Base-by-base conservation (phyloP, 2,329 filamentous ascomycete species). In the Venturia nashicola region DNA sequence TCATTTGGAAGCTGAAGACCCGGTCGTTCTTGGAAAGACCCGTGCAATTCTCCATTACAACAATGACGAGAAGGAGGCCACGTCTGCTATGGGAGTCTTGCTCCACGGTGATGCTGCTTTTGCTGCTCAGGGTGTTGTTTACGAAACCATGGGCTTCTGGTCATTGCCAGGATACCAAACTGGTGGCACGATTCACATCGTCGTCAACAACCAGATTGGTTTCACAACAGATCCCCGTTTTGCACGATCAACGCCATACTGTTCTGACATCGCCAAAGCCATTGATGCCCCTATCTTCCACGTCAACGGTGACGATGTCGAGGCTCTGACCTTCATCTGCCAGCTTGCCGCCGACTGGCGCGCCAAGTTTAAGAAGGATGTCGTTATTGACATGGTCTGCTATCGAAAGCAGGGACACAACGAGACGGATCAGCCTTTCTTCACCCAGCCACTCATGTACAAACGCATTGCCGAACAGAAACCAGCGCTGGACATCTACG, bases 391-490 rank as follows among this genome's bases (percentile, higher is more conserved):
- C 76, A 86, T 99, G 71, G 91, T 97, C 73, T 99, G 94, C 84
- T 99, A 99, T 83, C 89, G 94, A 73, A 99, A 97, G 81, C 87
- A 97, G 76, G 94, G 94, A 67, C 94, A 99, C 86, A 99, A 99
- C 80, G 94, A 99, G 82, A 99, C 94, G 12, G 94, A 99, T 75
- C 94, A 99, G 82, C 94, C 94, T 59, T 96, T 93, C 48, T 99
- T 99, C 82, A 99, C 94, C n/a, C 94, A 99, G 76, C 94, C 94
- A 48, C 80, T 97, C 70, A 99, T 99, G 94, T 99, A 99, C 85
- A 97, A 97, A 86, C 90, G 89, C 72, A 97, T 99, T 74, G 84
- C 86, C 69, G 83, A 87, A 66, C 91, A 97, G 76, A 83, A 88
- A 68, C 86, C 88, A 57, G 90, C 94, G 74, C 86, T 99, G 65